These are phyloP conservation scores for Exophiala mesophila DNA, from an alignment of 2,329 filamentous ascomycete species.

Conservation along the genomic window DNA sequence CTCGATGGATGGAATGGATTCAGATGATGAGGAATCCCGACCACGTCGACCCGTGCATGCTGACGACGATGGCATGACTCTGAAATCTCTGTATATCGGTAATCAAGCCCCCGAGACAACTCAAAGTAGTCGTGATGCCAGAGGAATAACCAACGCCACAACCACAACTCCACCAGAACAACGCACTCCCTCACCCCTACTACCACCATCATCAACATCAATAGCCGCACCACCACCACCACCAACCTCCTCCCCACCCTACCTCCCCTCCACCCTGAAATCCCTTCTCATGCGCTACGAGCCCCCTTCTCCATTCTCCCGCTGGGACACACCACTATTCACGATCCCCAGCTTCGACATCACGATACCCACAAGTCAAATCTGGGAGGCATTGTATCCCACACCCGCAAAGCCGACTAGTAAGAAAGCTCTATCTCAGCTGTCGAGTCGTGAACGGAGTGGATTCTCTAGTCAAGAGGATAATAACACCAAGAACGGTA, in stretches of 20 bases:
- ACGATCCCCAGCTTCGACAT: constrained; percentile 55
- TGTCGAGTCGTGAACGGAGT: constrained; percentile 10
- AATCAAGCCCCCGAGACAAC: not conserved
- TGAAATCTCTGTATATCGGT: constrained; percentile 26
- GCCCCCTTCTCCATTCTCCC: constrained; percentile 61
- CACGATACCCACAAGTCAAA: constrained; percentile 52
- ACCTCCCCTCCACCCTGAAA: constrained; percentile 54
- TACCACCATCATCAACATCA: constrained; percentile 19
- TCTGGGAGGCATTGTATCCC: constrained; percentile 53
- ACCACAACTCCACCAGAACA: not conserved
- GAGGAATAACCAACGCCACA: not conserved
- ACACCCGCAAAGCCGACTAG: constrained; percentile 17
- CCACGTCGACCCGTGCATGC: not conserved
- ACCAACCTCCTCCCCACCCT: constrained; percentile 35
- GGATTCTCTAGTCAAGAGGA: constrained; percentile 4
- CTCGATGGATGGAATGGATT: constrained; percentile 12
- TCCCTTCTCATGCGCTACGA: constrained; percentile 64
- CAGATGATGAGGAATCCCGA: constrained; percentile 4
- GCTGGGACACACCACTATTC: constrained; percentile 64
- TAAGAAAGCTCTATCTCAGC: constrained; percentile 22
- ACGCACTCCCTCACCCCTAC: constrained; percentile 1
- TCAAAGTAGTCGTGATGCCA: not conserved
- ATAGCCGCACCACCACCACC: constrained; percentile 18
- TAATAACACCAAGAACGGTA: constrained; percentile 21
- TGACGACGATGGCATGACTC: constrained; percentile 21